Conservation (phyloP, 2,329 filamentous ascomycete genomes). For the Periconia sp. region DNA sequence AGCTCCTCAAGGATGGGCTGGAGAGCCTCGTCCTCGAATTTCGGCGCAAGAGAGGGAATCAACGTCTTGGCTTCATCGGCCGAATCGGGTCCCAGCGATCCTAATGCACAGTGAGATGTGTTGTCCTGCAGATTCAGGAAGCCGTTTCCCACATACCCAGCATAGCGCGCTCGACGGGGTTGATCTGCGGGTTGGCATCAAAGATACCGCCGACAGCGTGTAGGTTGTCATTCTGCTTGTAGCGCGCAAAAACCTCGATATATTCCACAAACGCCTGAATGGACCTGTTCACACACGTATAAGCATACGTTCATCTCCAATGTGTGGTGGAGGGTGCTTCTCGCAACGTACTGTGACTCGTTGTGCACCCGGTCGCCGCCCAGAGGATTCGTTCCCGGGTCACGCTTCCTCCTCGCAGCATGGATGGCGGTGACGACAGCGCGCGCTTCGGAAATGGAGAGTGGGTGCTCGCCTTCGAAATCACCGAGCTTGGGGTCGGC, state of each 20-base stretch:
- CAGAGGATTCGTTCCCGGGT: constrained; percentile 64
- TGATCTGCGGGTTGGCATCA: constrained; percentile 75
- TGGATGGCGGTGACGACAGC: constrained; percentile 90
- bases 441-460: constrained; percentile 89
- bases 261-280: constrained; percentile 88
- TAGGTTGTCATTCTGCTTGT: constrained; percentile 93
- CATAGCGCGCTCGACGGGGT: constrained; percentile 91
- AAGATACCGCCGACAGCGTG: constrained; percentile 90
- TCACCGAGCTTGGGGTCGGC: constrained; percentile 84
- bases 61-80: constrained; percentile 96
- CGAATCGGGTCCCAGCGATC: constrained; percentile 86
- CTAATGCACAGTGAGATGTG: constrained; percentile 50
- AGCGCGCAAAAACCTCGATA: constrained; percentile 90
- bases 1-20: constrained; percentile 89
- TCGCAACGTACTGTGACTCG: constrained; percentile 38
- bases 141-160: constrained; percentile 63
- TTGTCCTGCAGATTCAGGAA: neutral
- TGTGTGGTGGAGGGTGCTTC: constrained; percentile 9
- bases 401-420: constrained; percentile 74
- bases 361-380: constrained; percentile 78
- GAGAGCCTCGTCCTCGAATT: constrained; percentile 86
- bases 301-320: neutral
- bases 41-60: constrained; percentile 84
- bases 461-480: constrained; percentile 86
- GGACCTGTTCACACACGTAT: constrained; percentile 58